Conservation (phyloP, 2,329 filamentous ascomycete genomes). For the Chaetomiaceae sp. region DNA sequence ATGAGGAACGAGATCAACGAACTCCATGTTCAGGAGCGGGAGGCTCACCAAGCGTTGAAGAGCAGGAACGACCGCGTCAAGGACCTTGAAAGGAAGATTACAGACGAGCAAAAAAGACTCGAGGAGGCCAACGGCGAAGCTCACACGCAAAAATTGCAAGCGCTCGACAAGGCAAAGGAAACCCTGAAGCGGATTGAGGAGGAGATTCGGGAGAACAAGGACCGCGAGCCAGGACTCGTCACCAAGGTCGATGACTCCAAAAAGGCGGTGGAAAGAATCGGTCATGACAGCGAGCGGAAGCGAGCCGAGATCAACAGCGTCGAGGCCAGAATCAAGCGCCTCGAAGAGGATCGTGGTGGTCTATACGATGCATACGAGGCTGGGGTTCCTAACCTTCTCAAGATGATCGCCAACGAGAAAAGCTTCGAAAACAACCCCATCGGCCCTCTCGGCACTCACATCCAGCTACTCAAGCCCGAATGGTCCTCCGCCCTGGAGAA, state of each 20-base stretch:
- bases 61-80: constrained; percentile 44
- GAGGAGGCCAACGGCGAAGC: constrained; percentile 65
- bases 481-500: constrained; percentile 83
- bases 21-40: constrained; percentile 59
- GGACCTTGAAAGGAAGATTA: constrained; percentile 44
- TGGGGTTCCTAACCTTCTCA: constrained; percentile 59
- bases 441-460: constrained; percentile 75
- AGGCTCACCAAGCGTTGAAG: constrained; percentile 56
- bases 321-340: constrained; percentile 44
- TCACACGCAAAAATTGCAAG: constrained; percentile 55
- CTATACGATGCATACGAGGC: constrained; percentile 60
- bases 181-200: constrained; percentile 40
- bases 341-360: constrained; percentile 55
- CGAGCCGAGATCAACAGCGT: constrained; percentile 49
- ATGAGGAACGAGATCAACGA: constrained; percentile 51
- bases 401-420: constrained; percentile 59
- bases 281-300: constrained; percentile 39
- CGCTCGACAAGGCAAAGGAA: constrained; percentile 55
- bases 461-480: constrained; percentile 70
- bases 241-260: constrained; percentile 32
- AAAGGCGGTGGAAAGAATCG: constrained; percentile 29
- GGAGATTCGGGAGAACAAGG: constrained; percentile 29
- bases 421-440: constrained; percentile 69
- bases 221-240: constrained; percentile 33
- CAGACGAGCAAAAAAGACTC: constrained; percentile 56